Base-by-base conservation (phyloP, 148 eudicot genomes). In the Silene latifolia region DNA sequence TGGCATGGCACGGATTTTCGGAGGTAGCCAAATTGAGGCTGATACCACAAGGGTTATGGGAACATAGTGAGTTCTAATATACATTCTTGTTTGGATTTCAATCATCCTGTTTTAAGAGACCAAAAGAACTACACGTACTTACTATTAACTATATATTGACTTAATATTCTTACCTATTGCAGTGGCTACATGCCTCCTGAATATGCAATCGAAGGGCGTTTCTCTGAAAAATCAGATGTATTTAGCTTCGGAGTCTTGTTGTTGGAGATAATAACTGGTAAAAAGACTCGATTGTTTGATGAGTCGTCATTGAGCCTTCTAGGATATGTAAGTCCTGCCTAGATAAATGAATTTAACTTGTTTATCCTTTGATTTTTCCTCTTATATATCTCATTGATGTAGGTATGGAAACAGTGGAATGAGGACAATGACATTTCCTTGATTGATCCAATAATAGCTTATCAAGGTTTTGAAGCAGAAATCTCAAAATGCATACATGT, bases 401-500 rank as follows among this genome's bases (percentile, higher is more conserved):
- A 89, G 89, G 93, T 89, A 47, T 89, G 89, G 89, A 86, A 77
- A 39, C 61, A 81, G 20, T 89, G 89, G 90, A 77, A 61, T 7
- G 88, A 87, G 65, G 83, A 79, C 27, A 78, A 77, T 32, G 73
- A 61, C 20, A 2, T 27, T 15, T 18, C 69, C 65, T 27, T 86
- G 35, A 76, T 80, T 3, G 89, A 87, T 71, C 73, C 80, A 13
- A n/a, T 57, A 1, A 74, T 82, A 39, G 24, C 21, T 4, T 71
- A 60, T 57, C 23, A 78, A 8, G 19, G 24, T 18, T 77, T 63
- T 5, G 58, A 66, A 48, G 69, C 10, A 12, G 86, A 83, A 67
- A 78, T 85, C 7, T 17, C 79, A 25, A 76, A 80, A 68, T 85
- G 83, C 79, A 78, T 90, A 25, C 81, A 79, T 17, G 74, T 88